Evolutionary conservation across 108 stramenopile genomes (phyloP).

Genomic region (Fragilaria crotonensis): DNA sequence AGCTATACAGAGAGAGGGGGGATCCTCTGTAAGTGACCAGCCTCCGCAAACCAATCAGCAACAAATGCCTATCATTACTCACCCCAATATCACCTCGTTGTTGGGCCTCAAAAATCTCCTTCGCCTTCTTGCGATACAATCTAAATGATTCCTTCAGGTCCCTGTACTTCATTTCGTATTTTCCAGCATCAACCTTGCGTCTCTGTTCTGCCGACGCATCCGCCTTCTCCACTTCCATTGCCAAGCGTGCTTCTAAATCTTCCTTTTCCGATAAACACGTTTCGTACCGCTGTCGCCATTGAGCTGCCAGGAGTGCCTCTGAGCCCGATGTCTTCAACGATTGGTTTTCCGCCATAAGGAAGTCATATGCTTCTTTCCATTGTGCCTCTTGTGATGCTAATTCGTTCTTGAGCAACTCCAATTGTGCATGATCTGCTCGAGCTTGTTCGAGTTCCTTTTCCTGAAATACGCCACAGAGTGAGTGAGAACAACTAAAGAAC

Average conservation of each 20-base stretch:
- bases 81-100: conserved; percentile 44
- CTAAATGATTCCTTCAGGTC: conserved; percentile 88
- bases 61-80: not conserved
- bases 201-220: conserved; percentile 29
- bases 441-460: conserved; percentile 44
- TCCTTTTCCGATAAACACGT: conserved; percentile 74
- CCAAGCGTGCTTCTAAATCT: conserved; percentile 50
- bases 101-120: conserved; percentile 85
- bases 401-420: conserved; percentile 48
- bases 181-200: conserved; percentile 39
- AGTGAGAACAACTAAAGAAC: too few relatives aligned
- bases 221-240: conserved; percentile 46
- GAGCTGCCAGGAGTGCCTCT: conserved; percentile 82
- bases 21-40: not conserved
- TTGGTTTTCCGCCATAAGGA: conserved; percentile 73
- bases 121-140: conserved; percentile 85
- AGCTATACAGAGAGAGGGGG: conserved; percentile 14
- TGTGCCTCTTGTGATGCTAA: conserved; percentile 74
- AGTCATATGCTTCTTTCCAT: conserved; percentile 88
- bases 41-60: not conserved
- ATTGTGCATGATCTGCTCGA: conserved; percentile 35
- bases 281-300: conserved; percentile 92
- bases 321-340: conserved; percentile 75
- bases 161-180: conserved; percentile 81
- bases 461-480: conserved; percentile 9